Evolutionary conservation across 2,329 filamentous ascomycete genomes (phyloP).

Genomic region (Chaetomium strumarium): DNA sequence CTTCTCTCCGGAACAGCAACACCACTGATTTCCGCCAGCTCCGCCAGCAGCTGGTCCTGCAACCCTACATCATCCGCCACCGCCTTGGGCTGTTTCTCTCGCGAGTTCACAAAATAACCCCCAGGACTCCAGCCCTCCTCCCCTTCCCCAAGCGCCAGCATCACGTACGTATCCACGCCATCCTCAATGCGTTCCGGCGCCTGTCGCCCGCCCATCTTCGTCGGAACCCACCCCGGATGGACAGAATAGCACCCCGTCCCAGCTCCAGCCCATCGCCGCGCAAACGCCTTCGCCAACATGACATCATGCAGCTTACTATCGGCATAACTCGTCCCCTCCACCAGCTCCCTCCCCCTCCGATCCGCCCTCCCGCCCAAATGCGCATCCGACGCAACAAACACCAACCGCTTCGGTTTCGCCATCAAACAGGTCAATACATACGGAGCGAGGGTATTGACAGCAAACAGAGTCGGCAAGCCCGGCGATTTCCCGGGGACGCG

Average conservation of each 20-base stretch:
- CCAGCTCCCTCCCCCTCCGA: constrained; percentile 35
- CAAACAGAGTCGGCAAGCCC: constrained; percentile 43
- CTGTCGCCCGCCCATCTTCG: constrained; percentile 46
- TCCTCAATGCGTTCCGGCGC: constrained; percentile 44
- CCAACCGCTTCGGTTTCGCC: constrained; percentile 40
- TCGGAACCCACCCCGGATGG: constrained; percentile 50
- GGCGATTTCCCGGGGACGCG: constrained; percentile 29
- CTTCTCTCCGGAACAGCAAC: constrained; percentile 10
- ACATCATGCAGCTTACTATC: constrained; percentile 53
- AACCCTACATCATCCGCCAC: constrained; percentile 33
- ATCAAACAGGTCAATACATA: constrained; percentile 50
- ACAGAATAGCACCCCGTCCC: constrained; percentile 40
- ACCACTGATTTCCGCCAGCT: constrained; percentile 29
- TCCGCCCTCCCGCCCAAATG: constrained; percentile 44
- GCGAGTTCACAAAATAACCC: constrained; percentile 35
- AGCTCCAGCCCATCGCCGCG: constrained; percentile 34
- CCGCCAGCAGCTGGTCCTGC: constrained; percentile 40
- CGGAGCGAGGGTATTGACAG: constrained; percentile 52
- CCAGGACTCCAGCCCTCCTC: constrained; percentile 29
- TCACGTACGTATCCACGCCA: constrained; percentile 41
- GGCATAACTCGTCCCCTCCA: constrained; percentile 37
- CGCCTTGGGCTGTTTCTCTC: constrained; percentile 25
- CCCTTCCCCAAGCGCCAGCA: constrained; percentile 39
- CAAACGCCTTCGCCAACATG: constrained; percentile 50
- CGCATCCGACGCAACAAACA: constrained; percentile 47